Evolutionary conservation across 2,329 filamentous ascomycete species (phyloP), one percentile per base, ranked within the genome.

Genomic region (Exophiala viscosa): DNA sequence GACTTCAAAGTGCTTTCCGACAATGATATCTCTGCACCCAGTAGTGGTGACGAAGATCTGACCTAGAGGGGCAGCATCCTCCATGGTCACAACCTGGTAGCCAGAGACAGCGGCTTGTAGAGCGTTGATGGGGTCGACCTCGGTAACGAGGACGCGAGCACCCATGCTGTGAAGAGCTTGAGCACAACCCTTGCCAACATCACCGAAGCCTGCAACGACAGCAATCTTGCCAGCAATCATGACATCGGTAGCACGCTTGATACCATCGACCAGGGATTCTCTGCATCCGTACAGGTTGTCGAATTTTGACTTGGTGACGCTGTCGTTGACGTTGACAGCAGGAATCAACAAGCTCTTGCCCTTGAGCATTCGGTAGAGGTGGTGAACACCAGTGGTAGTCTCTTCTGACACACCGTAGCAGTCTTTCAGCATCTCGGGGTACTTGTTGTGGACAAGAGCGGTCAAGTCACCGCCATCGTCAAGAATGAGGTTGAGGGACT

Each of bases 11-110:
- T 99, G 92, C 70, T 80, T 77, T 72, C 86, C 90, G 67, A 87
- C 85, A 62, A 99, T 84, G 71, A 99, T 97, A 76, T 99, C 93
- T 81, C 92, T 87, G 89, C 92, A 99, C 69, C 92, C 92, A 62
- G 92, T 99, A 75, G 93, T 97, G 75, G 92, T 99, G 73, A 99
- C 92, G 71, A 96, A 99, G 79, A 99, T 96, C 81, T 99, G 93
- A 70, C 90, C 91, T 60, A 86, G 68, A 62, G 84, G 69, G 69
- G 90, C 89, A 66, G 92, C 93, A 78, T 96, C 92, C 73, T 97
- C 92, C 90, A 99, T 97, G 75, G 92, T 93, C 75, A 83, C 87
- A 70, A 99, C 92, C 81, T 97, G 85, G 84, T 85, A 99, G 69
- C 92, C 92, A 64, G 91, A 92, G 76, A 99, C 93, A 69, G 92